Percentiles rank a stretch among this genome's conserved stretches.
These are phyloP conservation scores for Raffaelea ambrosiae DNA, from an alignment of 2,329 filamentous ascomycete species.

Conservation along the genomic window DNA sequence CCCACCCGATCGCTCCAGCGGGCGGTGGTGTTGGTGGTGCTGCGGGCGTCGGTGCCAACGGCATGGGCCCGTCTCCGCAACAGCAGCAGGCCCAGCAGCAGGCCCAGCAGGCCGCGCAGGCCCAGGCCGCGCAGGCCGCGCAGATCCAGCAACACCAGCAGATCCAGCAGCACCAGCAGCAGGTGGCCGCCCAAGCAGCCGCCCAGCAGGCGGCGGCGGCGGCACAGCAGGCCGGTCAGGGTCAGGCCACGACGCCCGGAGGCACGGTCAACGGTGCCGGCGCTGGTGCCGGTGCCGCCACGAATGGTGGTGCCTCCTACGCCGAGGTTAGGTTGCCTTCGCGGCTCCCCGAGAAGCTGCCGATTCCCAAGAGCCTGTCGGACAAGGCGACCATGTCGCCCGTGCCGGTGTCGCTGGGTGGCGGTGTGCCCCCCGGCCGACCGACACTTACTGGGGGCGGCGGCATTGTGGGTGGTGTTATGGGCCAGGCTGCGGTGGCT, in stretches of 20 bases:
- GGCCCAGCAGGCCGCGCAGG: constrained; percentile 10
- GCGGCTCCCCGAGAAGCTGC: constrained; percentile 55
- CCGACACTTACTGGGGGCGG: constrained; percentile 79
- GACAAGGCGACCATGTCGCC: constrained; percentile 61
- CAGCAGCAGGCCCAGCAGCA: constrained; percentile 9
- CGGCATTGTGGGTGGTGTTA: constrained; percentile 68
- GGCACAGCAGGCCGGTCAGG: constrained; percentile 12
- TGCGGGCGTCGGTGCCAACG: neutral
- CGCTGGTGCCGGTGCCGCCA: neutral
- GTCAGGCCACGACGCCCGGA: constrained; percentile 14
- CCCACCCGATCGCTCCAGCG: constrained; percentile 6
- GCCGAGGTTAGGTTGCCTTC: constrained; percentile 14
- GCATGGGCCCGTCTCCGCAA: constrained; percentile 10
- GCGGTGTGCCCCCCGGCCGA: constrained; percentile 55
- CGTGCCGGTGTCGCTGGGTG: constrained; percentile 61
- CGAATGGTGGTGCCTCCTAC: neutral
- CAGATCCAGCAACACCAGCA: constrained; percentile 64
- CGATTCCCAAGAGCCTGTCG: constrained; percentile 71
- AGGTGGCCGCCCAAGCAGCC: neutral
- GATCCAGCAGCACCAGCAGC: constrained; percentile 14
- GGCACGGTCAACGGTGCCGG: constrained; percentile 8
- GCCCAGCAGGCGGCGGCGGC: neutral
- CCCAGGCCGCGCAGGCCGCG: constrained; percentile 15
- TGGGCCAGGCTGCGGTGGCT: constrained; percentile 77
- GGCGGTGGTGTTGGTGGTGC: neutral